These are phyloP conservation scores for Xylariaceae sp. DNA, from an alignment of 2,329 filamentous ascomycete genomes.

Conservation along the genomic window DNA sequence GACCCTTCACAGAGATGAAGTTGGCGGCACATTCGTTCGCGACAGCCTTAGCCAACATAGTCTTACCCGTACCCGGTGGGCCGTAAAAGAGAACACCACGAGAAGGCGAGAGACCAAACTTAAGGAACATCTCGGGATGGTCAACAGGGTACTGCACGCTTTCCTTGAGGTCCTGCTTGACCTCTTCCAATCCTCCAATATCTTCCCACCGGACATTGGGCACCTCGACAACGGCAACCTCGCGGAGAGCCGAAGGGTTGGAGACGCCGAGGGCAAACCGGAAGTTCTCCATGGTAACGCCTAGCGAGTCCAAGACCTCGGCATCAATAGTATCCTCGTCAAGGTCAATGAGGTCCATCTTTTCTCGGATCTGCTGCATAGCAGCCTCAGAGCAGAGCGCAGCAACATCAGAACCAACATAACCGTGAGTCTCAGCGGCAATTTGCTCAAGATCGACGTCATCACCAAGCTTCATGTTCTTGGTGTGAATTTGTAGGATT, in stretches of 20 bases:
- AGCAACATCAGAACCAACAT: constrained; percentile 97
- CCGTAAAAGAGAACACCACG: constrained; percentile 99
- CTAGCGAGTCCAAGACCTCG: constrained; percentile 95
- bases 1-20: constrained; percentile 99
- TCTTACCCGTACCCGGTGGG: constrained; percentile 99
- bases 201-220: constrained; percentile 99
- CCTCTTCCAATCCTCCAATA: constrained; percentile 95
- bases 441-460: constrained; percentile 98
- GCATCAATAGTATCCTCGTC: constrained; percentile 99
- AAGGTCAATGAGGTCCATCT: constrained; percentile 99
- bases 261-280: constrained; percentile 96
- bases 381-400: constrained; percentile 98
- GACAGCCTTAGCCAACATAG: constrained; percentile 97
- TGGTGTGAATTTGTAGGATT: constrained; percentile 99
- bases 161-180: constrained; percentile 99
- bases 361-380: constrained; percentile 99
- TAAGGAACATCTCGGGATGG: constrained; percentile 99
- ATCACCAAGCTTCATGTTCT: constrained; percentile 99
- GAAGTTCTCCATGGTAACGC: constrained; percentile 99
- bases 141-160: constrained; percentile 99
- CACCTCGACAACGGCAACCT: constrained; percentile 98
- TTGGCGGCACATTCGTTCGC: constrained; percentile 99
- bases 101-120: constrained; percentile 97
- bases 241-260: constrained; percentile 97
- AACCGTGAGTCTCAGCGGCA: constrained; percentile 96